Conservation (phyloP, 345 rosid species). For the Melaleuca quinquenervia region DNA sequence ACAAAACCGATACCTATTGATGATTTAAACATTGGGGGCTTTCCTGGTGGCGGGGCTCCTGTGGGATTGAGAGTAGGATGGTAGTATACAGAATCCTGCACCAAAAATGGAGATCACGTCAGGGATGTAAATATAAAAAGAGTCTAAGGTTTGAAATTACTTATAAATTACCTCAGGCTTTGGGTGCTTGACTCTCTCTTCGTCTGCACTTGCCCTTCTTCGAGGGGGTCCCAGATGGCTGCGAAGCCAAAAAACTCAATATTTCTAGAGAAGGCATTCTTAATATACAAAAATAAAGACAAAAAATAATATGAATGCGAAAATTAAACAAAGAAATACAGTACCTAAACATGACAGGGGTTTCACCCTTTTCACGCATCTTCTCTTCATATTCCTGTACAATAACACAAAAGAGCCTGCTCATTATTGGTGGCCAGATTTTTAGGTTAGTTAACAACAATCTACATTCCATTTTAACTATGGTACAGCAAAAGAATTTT, state of each 20-base stretch:
- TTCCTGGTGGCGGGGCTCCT: conserved; percentile 99
- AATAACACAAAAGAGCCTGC: background rate
- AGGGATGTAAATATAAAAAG: background rate
- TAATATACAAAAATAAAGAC: background rate
- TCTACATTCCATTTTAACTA: background rate
- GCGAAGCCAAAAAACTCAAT: conserved; percentile 14
- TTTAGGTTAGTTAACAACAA: background rate
- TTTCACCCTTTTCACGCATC: conserved; percentile 92
- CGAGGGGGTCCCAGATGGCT: conserved; percentile 89
- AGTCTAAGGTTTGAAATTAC: background rate
- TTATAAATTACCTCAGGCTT: conserved; percentile 65
- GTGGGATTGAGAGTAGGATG: conserved; percentile 95
- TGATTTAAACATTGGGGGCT: conserved; percentile 91
- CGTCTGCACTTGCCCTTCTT: conserved; percentile 71
- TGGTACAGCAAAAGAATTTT: background rate
- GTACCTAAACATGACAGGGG: conserved; percentile 97
- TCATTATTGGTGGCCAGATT: background rate
- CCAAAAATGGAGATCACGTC: background rate
- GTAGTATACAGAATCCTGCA: conserved; percentile 96
- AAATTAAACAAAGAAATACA: background rate
- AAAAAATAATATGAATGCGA: background rate
- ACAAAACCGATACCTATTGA: conserved; percentile 45
- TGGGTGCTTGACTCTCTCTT: conserved; percentile 69
- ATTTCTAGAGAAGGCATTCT: background rate
- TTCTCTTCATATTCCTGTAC: conserved; percentile 80